Conservation (phyloP, 257 asterid species). For the Solanum okadae region DNA sequence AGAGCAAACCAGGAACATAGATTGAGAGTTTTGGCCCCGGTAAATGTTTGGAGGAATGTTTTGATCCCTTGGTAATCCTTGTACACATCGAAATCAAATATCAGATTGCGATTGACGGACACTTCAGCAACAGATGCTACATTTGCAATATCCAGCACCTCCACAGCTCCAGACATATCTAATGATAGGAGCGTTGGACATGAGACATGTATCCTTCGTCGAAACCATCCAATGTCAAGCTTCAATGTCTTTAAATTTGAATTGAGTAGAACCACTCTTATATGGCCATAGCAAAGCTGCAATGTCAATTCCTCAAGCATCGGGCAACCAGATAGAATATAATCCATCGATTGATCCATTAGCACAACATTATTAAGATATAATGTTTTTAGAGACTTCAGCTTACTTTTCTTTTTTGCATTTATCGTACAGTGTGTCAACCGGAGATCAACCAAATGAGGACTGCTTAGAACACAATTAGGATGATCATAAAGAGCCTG, state of each 20-base stretch:
- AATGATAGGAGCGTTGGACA: slow-evolving; percentile 10
- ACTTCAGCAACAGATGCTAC: slow-evolving; percentile 7
- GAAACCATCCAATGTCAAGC: background rate
- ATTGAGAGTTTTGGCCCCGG: background rate
- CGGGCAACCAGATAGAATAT: slow-evolving; percentile 15
- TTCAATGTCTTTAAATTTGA: slow-evolving; percentile 11
- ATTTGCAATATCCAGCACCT: background rate
- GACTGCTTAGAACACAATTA: slow-evolving; percentile 10
- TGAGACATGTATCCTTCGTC: background rate
- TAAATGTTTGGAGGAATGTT: background rate
- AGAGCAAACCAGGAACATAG: background rate
- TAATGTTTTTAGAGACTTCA: slow-evolving; percentile 8
- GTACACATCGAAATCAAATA: background rate
- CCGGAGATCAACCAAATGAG: slow-evolving; percentile 5
- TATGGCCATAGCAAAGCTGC: slow-evolving; percentile 7
- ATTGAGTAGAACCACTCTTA: background rate
- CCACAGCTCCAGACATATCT: background rate
- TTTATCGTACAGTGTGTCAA: slow-evolving; percentile 12
- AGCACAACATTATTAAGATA: background rate
- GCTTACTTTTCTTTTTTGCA: background rate
- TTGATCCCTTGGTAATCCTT: background rate
- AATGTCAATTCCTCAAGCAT: slow-evolving; percentile 13
- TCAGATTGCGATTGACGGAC: background rate
- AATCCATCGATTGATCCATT: background rate
- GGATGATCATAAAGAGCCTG: slow-evolving; percentile 9